Evolutionary conservation across 345 rosid species (phyloP).

Genomic region (Aegle marmelos): DNA sequence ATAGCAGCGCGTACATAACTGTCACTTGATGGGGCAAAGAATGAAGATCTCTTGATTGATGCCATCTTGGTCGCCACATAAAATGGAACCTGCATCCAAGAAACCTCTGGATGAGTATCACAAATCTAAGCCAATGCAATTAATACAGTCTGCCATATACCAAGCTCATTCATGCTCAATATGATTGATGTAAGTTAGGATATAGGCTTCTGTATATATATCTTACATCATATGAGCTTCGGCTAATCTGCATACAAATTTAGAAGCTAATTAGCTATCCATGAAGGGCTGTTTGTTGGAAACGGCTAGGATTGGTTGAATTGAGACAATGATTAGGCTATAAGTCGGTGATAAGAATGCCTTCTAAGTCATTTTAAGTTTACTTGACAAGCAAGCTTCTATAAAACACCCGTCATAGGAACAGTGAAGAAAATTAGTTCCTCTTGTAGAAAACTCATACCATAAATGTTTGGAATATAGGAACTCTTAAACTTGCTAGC

Average conservation of each 20-base stretch:
- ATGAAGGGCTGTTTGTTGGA: not conserved
- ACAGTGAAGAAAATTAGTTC: not conserved
- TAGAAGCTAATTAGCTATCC: not conserved
- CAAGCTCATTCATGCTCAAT: not conserved
- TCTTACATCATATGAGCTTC: too few species aligned
- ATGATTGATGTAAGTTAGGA: not conserved
- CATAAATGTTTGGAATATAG: too few species aligned
- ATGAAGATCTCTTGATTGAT: constrained; percentile 59
- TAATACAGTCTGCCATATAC: not conserved
- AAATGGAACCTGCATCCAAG: constrained; percentile 53
- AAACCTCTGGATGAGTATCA: not conserved
- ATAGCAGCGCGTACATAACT: constrained; percentile 62
- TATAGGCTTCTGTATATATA: not conserved
- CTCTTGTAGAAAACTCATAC: not conserved
- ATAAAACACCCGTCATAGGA: not conserved
- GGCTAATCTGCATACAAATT: not conserved
- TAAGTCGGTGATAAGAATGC: not conserved
- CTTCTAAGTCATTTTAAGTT: not conserved
- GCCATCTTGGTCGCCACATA: constrained; percentile 91
- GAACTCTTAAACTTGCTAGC: too few species aligned
- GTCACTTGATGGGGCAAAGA: constrained; percentile 67
- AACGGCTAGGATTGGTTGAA: not conserved
- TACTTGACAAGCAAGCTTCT: not conserved
- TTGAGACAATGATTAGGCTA: not conserved
- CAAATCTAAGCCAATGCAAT: not conserved